Evolutionary conservation across 371 early-diverging fungal genomes (phyloP).

Genomic region (Mortierella sp.): DNA sequence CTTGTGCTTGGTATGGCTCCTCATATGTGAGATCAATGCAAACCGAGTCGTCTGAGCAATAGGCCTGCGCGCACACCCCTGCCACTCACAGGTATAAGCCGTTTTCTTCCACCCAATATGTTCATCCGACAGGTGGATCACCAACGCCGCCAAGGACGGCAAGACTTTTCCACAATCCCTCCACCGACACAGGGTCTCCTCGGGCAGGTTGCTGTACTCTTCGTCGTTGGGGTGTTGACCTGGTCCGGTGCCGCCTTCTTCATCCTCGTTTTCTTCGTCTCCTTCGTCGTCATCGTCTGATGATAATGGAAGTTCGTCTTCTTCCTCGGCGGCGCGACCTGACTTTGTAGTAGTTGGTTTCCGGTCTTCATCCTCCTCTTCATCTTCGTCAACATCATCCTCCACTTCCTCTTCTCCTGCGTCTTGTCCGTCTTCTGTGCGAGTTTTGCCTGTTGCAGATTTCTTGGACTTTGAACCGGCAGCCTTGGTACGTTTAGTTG

Average conservation of each 20-base stretch:
- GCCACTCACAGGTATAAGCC: slow-evolving; percentile 75
- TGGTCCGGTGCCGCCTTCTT: slow-evolving; percentile 14
- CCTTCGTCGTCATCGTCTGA: slow-evolving; percentile 41
- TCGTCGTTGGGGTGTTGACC: slow-evolving; percentile 26
- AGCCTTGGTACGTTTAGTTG: not conserved
- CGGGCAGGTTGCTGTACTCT: slow-evolving; percentile 47
- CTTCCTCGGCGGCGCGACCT: not conserved
- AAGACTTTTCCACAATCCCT: slow-evolving; percentile 62
- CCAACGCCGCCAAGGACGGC: slow-evolving; percentile 61
- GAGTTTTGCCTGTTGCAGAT: not conserved
- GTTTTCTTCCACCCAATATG: slow-evolving; percentile 79
- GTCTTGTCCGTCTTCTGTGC: slow-evolving; percentile 4
- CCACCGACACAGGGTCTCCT: slow-evolving; percentile 65
- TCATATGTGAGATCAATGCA: slow-evolving; percentile 75
- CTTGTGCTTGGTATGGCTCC: slow-evolving; percentile 80
- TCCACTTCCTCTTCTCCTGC: slow-evolving; percentile 3
- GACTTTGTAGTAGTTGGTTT: not conserved
- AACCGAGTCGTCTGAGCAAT: slow-evolving; percentile 75
- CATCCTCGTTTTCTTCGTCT: slow-evolving; percentile 37
- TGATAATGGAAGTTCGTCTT: slow-evolving; percentile 26
- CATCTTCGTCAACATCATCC: slow-evolving; percentile 12
- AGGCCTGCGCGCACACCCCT: slow-evolving; percentile 68
- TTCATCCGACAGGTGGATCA: slow-evolving; percentile 71
- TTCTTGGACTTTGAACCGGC: slow-evolving; percentile 6
- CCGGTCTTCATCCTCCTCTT: not conserved